Base-by-base conservation (phyloP, 139 green algal species). In the Bryopsis sp. region DNA sequence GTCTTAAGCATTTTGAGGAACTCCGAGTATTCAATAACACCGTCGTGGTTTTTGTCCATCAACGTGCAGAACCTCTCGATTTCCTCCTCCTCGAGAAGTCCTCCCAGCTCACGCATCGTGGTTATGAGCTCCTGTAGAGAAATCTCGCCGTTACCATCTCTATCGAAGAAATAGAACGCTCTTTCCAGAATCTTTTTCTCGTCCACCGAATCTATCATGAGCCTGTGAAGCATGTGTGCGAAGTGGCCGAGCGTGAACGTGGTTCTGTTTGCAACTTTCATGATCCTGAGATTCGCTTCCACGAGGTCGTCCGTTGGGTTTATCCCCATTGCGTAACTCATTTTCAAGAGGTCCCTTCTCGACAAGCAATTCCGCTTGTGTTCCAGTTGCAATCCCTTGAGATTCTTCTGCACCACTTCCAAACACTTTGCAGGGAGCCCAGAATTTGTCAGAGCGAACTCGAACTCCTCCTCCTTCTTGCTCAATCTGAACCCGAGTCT, bases 131-230 rank as follows among this genome's bases (percentile, higher is more conserved):
- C 66, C 7, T 31, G 3, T 29, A 46, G 5, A 3, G 39, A 48
- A 5, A 72, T 58, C 26, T 48, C 43, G n/a, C 66, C 66, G 24
- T 72, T 62, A 3, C 66, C 66, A 58, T 72, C 66, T 58, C 26
- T 72, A 35, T 72, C 66, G 26, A 72, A 72, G 39, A 72, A 62
- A 34, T 72, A 48, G 46, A 72, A 72, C 66, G 66, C 66, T 26
- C 54, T 22, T 58, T 33, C 33, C 28, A 72, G 54, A 31, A 65
- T 58, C 46, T 7, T 35, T 31, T 47, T 6, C 66, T 72, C 47
- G 6, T 64, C 39, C 3, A 35, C 66, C 26, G 39, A 39, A n/a
- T 46, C 33, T 26, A 39, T 15, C 7, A 67, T n/a, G 4, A 67
- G 33, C 7, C 6, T 31, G 28, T 46, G 7, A 26, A 26, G 43